Evolutionary conservation across 108 stramenopile species (phyloP), one percentile per base, ranked within the genome.

Genomic region (Nitzschia sp.): DNA sequence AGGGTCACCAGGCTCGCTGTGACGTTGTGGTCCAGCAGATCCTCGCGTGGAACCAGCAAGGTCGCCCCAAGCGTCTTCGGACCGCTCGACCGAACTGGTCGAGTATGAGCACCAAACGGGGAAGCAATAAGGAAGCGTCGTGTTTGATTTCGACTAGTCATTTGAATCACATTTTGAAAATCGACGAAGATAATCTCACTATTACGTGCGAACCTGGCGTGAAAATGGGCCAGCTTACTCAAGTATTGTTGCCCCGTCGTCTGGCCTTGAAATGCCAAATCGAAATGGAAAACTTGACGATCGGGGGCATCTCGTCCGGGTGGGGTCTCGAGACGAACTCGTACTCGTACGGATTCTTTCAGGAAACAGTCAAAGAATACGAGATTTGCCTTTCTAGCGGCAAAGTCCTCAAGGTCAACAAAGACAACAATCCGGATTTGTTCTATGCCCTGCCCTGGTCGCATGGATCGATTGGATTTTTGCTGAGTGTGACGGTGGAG

Each of bases 401-500:
- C 1, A 54, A 42, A 15, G 72, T 85, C 30, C 77, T 88, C 25
- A 53, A 38, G 32, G 76, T 60, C 25, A 83, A 79, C 13, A 45
- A 62, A 6, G 77, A 81, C 46, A 76, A 59, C 29, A 76, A 86
- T 45, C 48, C 77, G 1, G 87, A 88, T 21, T 54, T 88, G 33
- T 88, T 88, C 59, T 55, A 83, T 67, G 87, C 84, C 2, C 48
- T 88, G 27, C 87, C 87, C 9, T 85, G 84, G 82, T 78, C 76
- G 3, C 77, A 86, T 67, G 87, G 87, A 4, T 79, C 87, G 13
- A 66, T 88, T 26, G 87, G 75, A 2, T 79, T 85, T 26, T 79
- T 88, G 59, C 53, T 85, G 3, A 63, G 64, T n/a, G 82, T 64
- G 17, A 82, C 75, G 46, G 51, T 88, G 45, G 49, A 75, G 64